Conservation (phyloP, 163 green algal species). For the Chlamydomonas reinhardtii region DNA sequence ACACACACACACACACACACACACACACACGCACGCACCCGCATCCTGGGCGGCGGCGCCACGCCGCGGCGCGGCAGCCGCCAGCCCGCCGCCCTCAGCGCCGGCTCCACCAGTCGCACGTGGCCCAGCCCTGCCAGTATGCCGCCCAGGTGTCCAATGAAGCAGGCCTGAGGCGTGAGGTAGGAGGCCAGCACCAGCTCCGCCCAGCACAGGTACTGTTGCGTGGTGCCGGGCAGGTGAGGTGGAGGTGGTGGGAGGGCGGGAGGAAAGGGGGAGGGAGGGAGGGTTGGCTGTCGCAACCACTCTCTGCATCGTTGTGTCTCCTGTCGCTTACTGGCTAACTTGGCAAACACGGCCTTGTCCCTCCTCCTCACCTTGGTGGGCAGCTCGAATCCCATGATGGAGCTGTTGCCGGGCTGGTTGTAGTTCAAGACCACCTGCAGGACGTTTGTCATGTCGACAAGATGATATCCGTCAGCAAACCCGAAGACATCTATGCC, state of each 20-base stretch:
- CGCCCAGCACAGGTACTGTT: conserved; percentile 68
- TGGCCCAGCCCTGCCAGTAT: conserved; percentile 83
- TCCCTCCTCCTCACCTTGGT: conserved; percentile 69
- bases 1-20: too few relatives aligned
- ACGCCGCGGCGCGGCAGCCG: background rate
- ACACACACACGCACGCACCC: too few relatives aligned
- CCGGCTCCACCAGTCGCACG: conserved; percentile 46
- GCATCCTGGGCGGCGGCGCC: background rate
- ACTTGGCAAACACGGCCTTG: too few relatives aligned
- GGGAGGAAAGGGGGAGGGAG: background rate
- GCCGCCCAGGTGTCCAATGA: conserved; percentile 81
- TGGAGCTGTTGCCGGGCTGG: conserved; percentile 55
- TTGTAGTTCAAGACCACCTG: conserved; percentile 74
- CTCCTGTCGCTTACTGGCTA: too few relatives aligned
- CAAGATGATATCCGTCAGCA: too few relatives aligned
- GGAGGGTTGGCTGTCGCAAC: too few relatives aligned
- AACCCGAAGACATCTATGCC: too few relatives aligned
- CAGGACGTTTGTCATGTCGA: too few relatives aligned
- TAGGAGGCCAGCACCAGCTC: conserved; percentile 78
- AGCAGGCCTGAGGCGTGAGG: conserved; percentile 74
- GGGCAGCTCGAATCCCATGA: conserved; percentile 73
- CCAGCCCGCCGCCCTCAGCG: background rate
- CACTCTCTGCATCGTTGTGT: too few relatives aligned
- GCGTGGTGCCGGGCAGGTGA: background rate
- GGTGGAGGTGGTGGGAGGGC: background rate